Conservation (phyloP, 495 filamentous ascomycete species). For the Pseudevernia furfuracea region DNA sequence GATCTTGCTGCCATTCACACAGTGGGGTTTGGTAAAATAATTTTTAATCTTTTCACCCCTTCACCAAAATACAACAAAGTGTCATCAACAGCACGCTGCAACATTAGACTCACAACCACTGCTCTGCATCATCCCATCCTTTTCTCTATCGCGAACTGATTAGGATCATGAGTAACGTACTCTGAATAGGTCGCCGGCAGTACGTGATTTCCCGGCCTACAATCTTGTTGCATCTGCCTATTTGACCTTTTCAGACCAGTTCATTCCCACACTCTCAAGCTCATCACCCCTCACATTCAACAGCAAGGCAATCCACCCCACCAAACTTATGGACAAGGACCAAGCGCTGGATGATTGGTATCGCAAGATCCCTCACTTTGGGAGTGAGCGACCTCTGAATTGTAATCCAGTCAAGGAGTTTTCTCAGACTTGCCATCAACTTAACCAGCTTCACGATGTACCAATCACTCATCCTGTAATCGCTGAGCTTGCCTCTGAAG, state of each 20-base stretch:
- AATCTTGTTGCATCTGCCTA: background rate
- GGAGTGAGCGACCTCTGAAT: background rate
- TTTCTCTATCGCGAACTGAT: background rate
- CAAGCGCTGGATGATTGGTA: background rate
- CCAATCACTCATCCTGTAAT: background rate
- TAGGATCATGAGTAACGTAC: background rate
- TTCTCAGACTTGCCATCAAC: background rate
- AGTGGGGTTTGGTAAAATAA: background rate
- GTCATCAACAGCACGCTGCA: background rate
- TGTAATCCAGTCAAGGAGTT: background rate
- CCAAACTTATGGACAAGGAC: background rate
- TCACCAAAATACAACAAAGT: background rate
- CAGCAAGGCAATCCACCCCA: background rate
- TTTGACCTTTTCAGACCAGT: background rate
- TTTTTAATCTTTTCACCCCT: background rate
- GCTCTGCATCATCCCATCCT: background rate
- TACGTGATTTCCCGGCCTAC: background rate
- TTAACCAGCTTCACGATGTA: background rate
- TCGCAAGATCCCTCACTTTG: background rate
- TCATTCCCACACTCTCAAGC: background rate
- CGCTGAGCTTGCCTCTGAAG: background rate
- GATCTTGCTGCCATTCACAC: background rate
- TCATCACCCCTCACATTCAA: background rate
- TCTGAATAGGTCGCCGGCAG: background rate
- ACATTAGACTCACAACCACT: background rate